Evolutionary conservation across 1,284 basidiomycete genomes (phyloP), one percentile per base, ranked within the genome.

Genomic region (Rhodotorula sp.): DNA sequence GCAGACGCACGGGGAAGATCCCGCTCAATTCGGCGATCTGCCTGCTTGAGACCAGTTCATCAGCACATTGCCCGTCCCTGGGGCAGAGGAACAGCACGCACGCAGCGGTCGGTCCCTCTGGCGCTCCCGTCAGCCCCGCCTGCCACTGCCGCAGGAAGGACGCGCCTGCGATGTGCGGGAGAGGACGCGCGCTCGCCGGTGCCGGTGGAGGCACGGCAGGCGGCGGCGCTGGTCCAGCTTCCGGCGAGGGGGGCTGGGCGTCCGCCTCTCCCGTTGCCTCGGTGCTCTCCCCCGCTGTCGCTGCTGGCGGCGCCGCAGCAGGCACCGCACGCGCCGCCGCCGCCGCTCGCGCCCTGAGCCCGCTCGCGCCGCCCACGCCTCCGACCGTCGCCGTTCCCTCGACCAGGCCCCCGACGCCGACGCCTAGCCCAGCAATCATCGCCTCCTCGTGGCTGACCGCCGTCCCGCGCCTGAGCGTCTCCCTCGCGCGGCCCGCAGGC

Each of bases 391-490:
- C 59, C 21, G 13, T 57, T 32, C 56, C 63, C 3, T 56, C n/a
- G n/a, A n/a, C 57, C 13, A 44, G 32, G 9, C 32, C 53, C 15
- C 41, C 39, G 2, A 17, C 19, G 22, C 46, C 34, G n/a, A 34
- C 57, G 15, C 46, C 53, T 1, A 70, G 50, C 46, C 46, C 29
- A 4, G 53, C 25, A 21, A 65, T 32, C n/a, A 69, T 25, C 34
- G 64, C 58, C n/a, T 64, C 71, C n/a, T 67, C 57, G 22, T n/a
- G 56, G 27, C 59, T 64, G 58, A 66, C 70, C 36, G 50, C 54
- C 37, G 57, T 64, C 27, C 48, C 48, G 29, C 87, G 83, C 32
- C 87, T 83, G 1, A 86, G 84, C 27, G 32, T 36, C 27, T 27
- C 37, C n/a, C 27, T 12, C 8, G 50, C 50, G 10, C n/a, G 13